Evolutionary conservation across 2,329 filamentous ascomycete genomes (phyloP), one percentile per base, ranked within the genome.

Genomic region (Shiraia bambusicola): DNA sequence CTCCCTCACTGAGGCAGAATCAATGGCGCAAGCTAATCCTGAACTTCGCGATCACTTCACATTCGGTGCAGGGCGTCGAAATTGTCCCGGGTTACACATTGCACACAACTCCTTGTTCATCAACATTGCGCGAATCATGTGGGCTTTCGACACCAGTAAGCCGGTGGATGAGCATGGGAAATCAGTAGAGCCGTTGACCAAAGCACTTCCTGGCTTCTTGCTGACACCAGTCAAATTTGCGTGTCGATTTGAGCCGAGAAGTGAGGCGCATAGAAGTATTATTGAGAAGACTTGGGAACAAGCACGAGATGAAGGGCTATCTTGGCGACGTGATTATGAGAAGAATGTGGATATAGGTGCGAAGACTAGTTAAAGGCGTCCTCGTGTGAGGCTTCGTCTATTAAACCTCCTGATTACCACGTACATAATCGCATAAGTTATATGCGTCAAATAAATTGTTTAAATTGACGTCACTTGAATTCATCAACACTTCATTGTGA

Each of bases 141-240:
- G 59, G 59, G 50, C 40, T 1, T 63, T 63, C 39, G 49, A 61
- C 17, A 52, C 62, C 25, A 40, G 31, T 14, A 46, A 40, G 13
- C 30, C 42, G 25, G 3, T 66, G 37, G 38, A 37, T 11, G 16
- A 22, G n/a, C 26, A 34, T 16, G 39, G 55, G 29, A 50, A 69
- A 0, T 67, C 63, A 6, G 40, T 66, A 26, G 61, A 66, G 43
- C 15, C 59, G 12, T 52, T 48, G 34, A 61, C 66, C 42, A 48
- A 59, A 27, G 61, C 63, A 3, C 65, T 55, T 43, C 45, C 48
- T 34, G 31, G 45, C 2, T 56, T 50, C 5, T 50, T 33, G 14
- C 56, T 57, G 46, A 61, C 52, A 9, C 31, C 61, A 15, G 56
- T 62, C 4, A 67, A 63, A 10, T 69, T 51, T 48, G 41, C 40